Evolutionary conservation across 345 rosid species (phyloP).

Genomic region (Cardamine chenopodiifolia): DNA sequence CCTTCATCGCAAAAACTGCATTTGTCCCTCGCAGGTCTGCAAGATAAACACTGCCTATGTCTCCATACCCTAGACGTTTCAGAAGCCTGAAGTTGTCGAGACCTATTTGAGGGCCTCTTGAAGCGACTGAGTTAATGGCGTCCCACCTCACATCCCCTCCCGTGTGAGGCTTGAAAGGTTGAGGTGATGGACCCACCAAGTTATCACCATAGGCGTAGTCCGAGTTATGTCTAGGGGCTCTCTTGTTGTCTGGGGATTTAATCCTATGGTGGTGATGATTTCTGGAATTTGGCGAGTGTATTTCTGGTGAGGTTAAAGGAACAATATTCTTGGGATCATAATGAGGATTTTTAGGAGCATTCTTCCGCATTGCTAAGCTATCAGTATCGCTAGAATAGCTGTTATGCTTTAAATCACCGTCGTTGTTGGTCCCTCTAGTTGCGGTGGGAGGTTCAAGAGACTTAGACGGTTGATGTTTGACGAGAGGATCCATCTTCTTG

Average conservation of each 20-base stretch:
- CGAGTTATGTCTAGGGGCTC: conserved; percentile 37
- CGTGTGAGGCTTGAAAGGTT: conserved; percentile 75
- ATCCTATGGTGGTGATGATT: conserved; percentile 13
- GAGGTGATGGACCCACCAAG: conserved; percentile 51
- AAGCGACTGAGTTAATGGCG: conserved; percentile 56
- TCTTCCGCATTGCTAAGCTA: conserved; percentile 17
- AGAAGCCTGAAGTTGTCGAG: conserved; percentile 75
- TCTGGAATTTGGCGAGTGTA: conserved; percentile 24
- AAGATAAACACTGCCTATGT: conserved; percentile 80
- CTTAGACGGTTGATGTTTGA: conserved; percentile 37
- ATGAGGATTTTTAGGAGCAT: conserved; percentile 26
- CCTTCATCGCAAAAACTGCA: conserved; percentile 79
- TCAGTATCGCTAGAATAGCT: conserved; percentile 32
- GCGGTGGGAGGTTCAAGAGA: conserved; percentile 33
- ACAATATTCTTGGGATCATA: conserved; percentile 43
- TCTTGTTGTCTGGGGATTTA: conserved; percentile 38
- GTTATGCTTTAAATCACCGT: conserved; percentile 33
- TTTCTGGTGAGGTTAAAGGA: conserved; percentile 36
- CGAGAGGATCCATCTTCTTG: conserved; percentile 56
- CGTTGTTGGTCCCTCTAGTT: conserved; percentile 17
- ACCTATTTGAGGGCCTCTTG: conserved; percentile 59
- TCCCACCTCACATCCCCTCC: conserved; percentile 93
- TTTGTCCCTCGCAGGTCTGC: conserved; percentile 75
- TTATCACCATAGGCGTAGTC: conserved; percentile 49
- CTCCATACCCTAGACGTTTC: conserved; percentile 88